Base-by-base conservation (phyloP, 139 green algal species). In the Tetradesmus obliquus region DNA sequence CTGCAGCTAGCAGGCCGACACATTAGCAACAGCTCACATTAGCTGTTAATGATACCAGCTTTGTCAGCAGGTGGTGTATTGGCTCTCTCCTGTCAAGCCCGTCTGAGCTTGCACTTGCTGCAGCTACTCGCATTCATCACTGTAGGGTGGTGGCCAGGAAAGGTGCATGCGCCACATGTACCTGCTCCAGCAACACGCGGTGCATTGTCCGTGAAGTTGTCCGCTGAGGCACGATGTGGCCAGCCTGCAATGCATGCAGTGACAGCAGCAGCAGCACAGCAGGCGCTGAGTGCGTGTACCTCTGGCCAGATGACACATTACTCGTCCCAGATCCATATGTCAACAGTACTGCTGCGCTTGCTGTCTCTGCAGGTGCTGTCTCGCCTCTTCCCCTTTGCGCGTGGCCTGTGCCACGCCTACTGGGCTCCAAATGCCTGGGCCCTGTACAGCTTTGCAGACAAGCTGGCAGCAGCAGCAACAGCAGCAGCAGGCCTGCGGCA, bases 361-460 rank as follows among this genome's bases (percentile, higher is more conserved):
- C 76, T 13, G 13, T 84, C 2, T 57, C 79, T 84, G 17, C 93
- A 96, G 95, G 84, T 97, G 60, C 69, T 97, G 22, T 84, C 83
- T 51, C 92, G 98, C 20, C 93, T 99, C 57, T 99, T 99, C 91
- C 98, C 98, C 15, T 99, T 99, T 93, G 94, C 93, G 2, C 95
- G 98, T 7, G 98, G 98, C 2, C 93, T 99, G 57, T 95, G 93
- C 19, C 98, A 99, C 89, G 96, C 98, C 0, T 99, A 99, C 95
- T 99, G 98, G 98, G 98, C 98, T 3, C 95, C 98, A 82, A 99
- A 99, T 92, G 90, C 95, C 6, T 99, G 98, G 98, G 98, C 98
- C 15, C 89, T 99, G 54, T 99, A 99, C 94, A 94, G 93, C 13
- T 91, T 84, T 2, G 94, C 93, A 1, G 98, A 99, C 93, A 99